Evolutionary conservation across 495 filamentous ascomycete species (phyloP).

Genomic region (Sporormia fimetaria): DNA sequence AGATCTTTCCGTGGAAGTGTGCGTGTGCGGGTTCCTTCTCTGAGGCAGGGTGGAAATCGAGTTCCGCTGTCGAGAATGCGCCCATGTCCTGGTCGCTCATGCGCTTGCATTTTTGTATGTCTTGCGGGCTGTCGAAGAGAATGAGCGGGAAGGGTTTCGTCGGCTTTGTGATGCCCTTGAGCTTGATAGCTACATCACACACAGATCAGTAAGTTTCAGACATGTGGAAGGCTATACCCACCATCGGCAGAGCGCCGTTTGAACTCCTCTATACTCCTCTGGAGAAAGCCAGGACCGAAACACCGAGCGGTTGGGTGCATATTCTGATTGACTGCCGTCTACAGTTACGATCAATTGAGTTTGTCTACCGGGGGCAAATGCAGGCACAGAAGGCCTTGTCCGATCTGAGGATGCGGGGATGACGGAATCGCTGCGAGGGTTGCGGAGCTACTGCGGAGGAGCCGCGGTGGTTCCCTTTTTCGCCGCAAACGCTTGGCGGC

Average conservation of each 20-base stretch:
- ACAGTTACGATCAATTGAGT: no score
- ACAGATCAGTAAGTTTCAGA: background rate
- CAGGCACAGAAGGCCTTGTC: no score
- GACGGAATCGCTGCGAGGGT: no score
- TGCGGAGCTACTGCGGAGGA: no score
- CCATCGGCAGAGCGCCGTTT: slow-evolving; percentile 48
- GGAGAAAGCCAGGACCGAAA: slow-evolving; percentile 47
- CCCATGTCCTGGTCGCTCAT: slow-evolving; percentile 83
- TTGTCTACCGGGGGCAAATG: no score
- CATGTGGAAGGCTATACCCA: slow-evolving; percentile 26
- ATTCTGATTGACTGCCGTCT: no score
- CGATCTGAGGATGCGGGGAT: no score
- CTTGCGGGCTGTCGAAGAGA: slow-evolving; percentile 52
- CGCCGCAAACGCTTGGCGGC: background rate
- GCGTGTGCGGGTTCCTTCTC: slow-evolving; percentile 45
- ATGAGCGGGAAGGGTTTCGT: slow-evolving; percentile 48
- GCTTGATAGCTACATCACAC: slow-evolving; percentile 30
- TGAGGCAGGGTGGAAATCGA: slow-evolving; percentile 52
- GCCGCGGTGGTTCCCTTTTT: background rate
- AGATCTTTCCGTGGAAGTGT: slow-evolving; percentile 79
- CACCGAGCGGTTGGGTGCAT: slow-evolving; percentile 33
- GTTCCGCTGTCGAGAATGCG: slow-evolving; percentile 60
- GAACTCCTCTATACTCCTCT: slow-evolving; percentile 54
- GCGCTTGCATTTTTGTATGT: slow-evolving; percentile 57
- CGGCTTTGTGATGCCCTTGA: slow-evolving; percentile 46